Evolutionary conservation across 495 filamentous ascomycete species (phyloP).

Genomic region (Chlorociboria aeruginascens): DNA sequence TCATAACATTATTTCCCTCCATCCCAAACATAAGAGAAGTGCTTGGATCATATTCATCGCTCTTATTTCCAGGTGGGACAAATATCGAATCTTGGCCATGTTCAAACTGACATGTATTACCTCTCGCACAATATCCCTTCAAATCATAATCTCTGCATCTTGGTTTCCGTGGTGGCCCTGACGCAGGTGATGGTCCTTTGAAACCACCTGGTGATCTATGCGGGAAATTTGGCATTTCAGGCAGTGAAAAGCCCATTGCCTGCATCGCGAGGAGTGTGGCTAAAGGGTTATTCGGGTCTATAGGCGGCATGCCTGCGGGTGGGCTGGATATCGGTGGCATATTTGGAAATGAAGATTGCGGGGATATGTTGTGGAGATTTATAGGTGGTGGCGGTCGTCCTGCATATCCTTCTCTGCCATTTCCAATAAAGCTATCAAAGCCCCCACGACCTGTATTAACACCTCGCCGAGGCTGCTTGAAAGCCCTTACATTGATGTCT

Average conservation of each 20-base stretch:
- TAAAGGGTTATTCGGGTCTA: slow-evolving; percentile 55
- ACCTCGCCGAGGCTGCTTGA: slow-evolving; percentile 63
- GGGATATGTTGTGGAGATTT: neutral
- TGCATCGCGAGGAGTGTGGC: slow-evolving; percentile 61
- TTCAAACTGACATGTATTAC: slow-evolving; percentile 68
- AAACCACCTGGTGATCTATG: slow-evolving; percentile 13
- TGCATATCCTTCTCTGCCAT: slow-evolving; percentile 14
- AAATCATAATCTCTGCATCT: slow-evolving; percentile 81
- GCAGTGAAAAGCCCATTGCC: slow-evolving; percentile 50
- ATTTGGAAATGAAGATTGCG: slow-evolving; percentile 2
- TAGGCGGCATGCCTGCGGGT: slow-evolving; percentile 21
- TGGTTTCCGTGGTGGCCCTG: slow-evolving; percentile 27
- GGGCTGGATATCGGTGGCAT: slow-evolving; percentile 17
- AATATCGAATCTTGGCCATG: slow-evolving; percentile 53
- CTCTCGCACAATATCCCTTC: slow-evolving; percentile 74
- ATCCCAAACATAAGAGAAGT: slow-evolving; percentile 38
- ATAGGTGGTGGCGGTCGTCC: slow-evolving; percentile 6
- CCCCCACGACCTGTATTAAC: slow-evolving; percentile 29
- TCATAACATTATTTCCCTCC: slow-evolving; percentile 1
- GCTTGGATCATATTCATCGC: slow-evolving; percentile 79
- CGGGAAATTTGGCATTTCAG: slow-evolving; percentile 37
- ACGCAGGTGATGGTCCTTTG: neutral
- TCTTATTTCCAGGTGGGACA: slow-evolving; percentile 31
- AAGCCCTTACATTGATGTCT: slow-evolving; percentile 32
- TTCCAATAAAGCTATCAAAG: slow-evolving; percentile 12